A percentile compares a stretch with the other conserved stretches of the same genome.
phyloP scores from a whole-genome alignment of 768 basidiomycete species.

The Mycena epipterygia region DNA sequence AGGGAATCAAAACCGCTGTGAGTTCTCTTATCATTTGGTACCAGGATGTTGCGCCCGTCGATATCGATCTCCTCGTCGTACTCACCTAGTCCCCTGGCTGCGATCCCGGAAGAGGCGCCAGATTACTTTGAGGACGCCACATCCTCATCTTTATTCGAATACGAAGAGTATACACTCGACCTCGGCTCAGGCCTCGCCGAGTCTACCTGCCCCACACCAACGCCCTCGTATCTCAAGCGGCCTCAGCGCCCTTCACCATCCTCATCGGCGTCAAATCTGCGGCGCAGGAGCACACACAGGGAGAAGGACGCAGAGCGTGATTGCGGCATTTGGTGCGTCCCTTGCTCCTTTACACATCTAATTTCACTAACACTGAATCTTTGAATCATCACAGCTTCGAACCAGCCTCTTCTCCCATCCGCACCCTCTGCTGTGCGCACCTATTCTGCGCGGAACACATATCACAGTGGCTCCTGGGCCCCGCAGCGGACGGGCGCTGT shows the following conservation, averaged over 20 bases:
- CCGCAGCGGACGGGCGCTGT: not conserved
- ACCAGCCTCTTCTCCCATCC: conserved; percentile 18
- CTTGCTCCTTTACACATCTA: not conserved
- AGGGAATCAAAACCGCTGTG: not conserved
- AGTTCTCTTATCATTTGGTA: not conserved
- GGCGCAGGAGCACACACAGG: not conserved
- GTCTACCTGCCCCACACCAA: not conserved
- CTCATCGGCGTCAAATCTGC: not conserved
- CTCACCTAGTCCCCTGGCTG: not conserved
- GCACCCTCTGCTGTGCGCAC: conserved; percentile 18
- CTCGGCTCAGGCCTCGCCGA: not conserved
- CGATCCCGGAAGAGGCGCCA: not conserved
- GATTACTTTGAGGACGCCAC: not conserved
- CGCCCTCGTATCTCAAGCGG: not conserved
- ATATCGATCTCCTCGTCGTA: not conserved
- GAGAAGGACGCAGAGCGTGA: not conserved
- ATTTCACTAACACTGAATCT: not conserved
- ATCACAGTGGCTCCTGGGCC: conserved; percentile 6
- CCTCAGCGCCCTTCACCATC: not conserved
- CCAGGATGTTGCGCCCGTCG: not conserved
- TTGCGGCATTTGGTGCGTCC: conserved; percentile 4
- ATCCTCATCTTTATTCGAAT: not conserved
- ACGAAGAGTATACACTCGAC: not conserved
- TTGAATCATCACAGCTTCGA: conserved; percentile 25
- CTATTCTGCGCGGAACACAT: conserved; percentile 29